Conservation (phyloP, 2,329 filamentous ascomycete species). For the Exophiala alcalophila region DNA sequence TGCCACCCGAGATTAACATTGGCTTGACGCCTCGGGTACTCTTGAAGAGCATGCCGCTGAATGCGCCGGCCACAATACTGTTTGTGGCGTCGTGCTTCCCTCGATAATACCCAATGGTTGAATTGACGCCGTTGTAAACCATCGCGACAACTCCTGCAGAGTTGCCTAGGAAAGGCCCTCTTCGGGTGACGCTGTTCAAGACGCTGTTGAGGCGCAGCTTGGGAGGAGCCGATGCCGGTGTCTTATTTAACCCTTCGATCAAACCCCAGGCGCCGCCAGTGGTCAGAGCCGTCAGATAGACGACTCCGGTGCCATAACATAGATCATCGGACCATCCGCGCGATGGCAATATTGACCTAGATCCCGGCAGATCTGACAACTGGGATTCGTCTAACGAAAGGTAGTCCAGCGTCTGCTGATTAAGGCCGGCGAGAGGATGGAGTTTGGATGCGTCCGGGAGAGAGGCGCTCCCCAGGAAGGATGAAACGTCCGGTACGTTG, state of each 20-base stretch:
- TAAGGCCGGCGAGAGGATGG: constrained; percentile 89
- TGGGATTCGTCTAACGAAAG: constrained; percentile 88
- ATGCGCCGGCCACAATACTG: constrained; percentile 75
- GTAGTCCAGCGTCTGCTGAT: constrained; percentile 92
- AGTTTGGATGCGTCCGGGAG: constrained; percentile 84
- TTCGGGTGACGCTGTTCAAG: constrained; percentile 86
- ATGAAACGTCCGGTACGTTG: constrained; percentile 74
- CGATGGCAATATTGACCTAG: constrained; percentile 83
- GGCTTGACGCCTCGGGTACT: constrained; percentile 85
- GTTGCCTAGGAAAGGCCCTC: constrained; percentile 94
- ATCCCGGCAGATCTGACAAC: constrained; percentile 79
- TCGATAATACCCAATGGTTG: constrained; percentile 71
- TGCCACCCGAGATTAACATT: constrained; percentile 90
- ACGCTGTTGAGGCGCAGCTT: constrained; percentile 92
- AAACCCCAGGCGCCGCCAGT: constrained; percentile 90
- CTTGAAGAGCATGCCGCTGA: constrained; percentile 96
- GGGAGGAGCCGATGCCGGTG: constrained; percentile 68
- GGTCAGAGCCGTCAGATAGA: constrained; percentile 82
- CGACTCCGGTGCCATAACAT: constrained; percentile 94
- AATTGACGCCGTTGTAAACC: constrained; percentile 92
- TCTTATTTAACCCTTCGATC: constrained; percentile 78
- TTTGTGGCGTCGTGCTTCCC: constrained; percentile 89
- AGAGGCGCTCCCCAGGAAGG: constrained; percentile 73
- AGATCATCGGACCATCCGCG: constrained; percentile 97
- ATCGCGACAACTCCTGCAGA: constrained; percentile 93